phyloP scores from a whole-genome alignment of 208 protist species.

The Strigomonas galati region DNA sequence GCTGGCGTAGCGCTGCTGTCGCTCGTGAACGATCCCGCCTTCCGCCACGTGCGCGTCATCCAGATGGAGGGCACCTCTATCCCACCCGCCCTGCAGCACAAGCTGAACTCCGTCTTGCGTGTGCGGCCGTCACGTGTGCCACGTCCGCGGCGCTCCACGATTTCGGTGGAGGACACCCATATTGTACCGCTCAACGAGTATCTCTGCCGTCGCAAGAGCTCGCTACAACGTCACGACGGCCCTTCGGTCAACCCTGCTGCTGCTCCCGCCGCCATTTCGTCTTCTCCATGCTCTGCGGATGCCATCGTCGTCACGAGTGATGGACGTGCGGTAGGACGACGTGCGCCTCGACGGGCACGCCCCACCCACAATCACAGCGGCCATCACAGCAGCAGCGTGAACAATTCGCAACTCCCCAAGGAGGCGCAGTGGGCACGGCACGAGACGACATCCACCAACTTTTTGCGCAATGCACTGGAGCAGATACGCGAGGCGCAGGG shows the following conservation, averaged over 20 bases:
- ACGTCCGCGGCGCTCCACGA: too few species aligned
- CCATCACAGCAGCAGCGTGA: neutral
- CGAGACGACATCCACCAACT: neutral
- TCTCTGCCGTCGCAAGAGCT: neutral
- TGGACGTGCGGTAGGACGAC: too few species aligned
- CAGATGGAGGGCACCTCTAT: constrained; percentile 62
- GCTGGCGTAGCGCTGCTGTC: constrained; percentile 69
- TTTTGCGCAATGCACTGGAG: neutral
- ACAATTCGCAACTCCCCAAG: too few species aligned
- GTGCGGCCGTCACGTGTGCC: neutral
- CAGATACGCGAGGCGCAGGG: neutral
- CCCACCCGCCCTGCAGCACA: constrained; percentile 42
- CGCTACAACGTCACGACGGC: neutral
- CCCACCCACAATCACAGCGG: constrained; percentile 15
- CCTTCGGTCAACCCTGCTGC: too few species aligned
- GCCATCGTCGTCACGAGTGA: too few species aligned
- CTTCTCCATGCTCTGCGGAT: too few species aligned
- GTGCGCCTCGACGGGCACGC: too few species aligned
- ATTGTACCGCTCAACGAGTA: neutral
- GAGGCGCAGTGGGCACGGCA: neutral
- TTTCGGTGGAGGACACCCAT: neutral
- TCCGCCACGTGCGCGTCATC: constrained; percentile 22
- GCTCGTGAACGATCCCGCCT: constrained; percentile 44
- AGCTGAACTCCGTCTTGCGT: constrained; percentile 28
- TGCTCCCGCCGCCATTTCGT: too few species aligned